Percentiles rank a stretch among this genome's conserved stretches.
Evolutionary conservation across 2,329 filamentous ascomycete genomes (phyloP).

Genomic region (Plectosphaerella sp.): DNA sequence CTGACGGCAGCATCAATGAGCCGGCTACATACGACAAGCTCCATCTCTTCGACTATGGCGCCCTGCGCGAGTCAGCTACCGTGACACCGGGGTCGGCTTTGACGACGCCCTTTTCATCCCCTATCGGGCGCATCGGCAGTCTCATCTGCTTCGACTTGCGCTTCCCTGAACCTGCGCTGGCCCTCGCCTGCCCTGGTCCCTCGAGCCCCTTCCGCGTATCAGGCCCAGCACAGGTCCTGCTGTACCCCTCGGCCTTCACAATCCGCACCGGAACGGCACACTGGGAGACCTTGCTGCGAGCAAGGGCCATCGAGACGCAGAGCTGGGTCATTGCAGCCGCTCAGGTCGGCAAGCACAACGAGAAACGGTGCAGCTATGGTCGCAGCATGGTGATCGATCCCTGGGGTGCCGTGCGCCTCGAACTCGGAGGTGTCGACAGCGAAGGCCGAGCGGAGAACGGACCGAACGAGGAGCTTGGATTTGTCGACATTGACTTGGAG

Average conservation of each 20-base stretch:
- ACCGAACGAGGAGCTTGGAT: slow-evolving; percentile 42
- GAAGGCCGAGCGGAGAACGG: slow-evolving; percentile 34
- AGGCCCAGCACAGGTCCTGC: slow-evolving; percentile 64
- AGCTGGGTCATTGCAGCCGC: slow-evolving; percentile 83
- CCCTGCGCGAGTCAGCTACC: slow-evolving; percentile 45
- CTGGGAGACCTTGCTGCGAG: slow-evolving; percentile 75
- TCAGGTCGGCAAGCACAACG: slow-evolving; percentile 71
- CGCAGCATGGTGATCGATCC: slow-evolving; percentile 82
- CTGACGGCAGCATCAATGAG: slow-evolving; percentile 35
- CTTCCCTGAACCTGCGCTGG: slow-evolving; percentile 71
- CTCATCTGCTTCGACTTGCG: slow-evolving; percentile 90
- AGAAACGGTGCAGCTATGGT: slow-evolving; percentile 77
- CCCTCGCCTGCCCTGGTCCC: slow-evolving; percentile 46
- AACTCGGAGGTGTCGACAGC: slow-evolving; percentile 50
- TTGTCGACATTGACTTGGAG: slow-evolving; percentile 49
- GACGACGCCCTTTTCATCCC: slow-evolving; percentile 65
- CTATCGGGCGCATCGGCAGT: slow-evolving; percentile 70
- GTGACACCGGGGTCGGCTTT: slow-evolving; percentile 66
- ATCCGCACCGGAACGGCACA: slow-evolving; percentile 79
- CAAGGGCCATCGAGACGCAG: slow-evolving; percentile 85
- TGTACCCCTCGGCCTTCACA: slow-evolving; percentile 89
- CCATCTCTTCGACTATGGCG: slow-evolving; percentile 75
- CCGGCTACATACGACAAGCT: slow-evolving; percentile 72
- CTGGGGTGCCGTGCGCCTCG: slow-evolving; percentile 72
- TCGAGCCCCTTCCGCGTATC: slow-evolving; percentile 20